Base-by-base conservation (phyloP, 2,329 filamentous ascomycete species). In the Penicillium hordei region DNA sequence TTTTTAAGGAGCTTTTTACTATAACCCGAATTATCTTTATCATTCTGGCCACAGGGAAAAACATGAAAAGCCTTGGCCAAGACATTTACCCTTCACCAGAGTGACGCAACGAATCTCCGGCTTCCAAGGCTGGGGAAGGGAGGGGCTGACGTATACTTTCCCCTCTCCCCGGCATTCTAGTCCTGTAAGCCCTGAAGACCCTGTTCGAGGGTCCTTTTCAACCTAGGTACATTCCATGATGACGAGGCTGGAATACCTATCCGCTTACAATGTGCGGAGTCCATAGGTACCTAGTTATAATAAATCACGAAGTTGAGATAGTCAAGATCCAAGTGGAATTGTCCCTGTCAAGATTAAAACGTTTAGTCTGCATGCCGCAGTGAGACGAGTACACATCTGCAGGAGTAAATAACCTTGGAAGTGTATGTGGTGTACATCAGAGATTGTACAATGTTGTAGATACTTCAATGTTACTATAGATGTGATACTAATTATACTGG, bases 131-230 rank as follows among this genome's bases (percentile, higher is more conserved):
- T 40, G 50, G 21, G 25, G 23, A 31, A 25, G 48, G 48, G 33
- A 39, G 34, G 25, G 39, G 50, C 39, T 52, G 50, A 52, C 50
- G 50, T 52, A 52, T 52, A 27, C 49, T 44, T 12, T n/a, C 49
- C 40, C 29, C 50, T 52, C 42, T 29, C 42, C 38, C 38, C 29
- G 5, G 39, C 29, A n/a, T n/a, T 34, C 19, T 52, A 45, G 48
- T 42, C 48, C 25, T 50, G 34, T 50, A 17, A 33, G 31, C 31
- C 12, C 31, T 33, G 31, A 13, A 33, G 12, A 12, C 29, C 29
- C 29, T 31, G 29, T 31, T 31, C 33, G 23, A 50, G 48, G 25
- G 34, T 33, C 23, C 15, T 27, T 43, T 25, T 43, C 23, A 13
- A 33, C 15, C 15, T 23, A 40, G 5, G 10, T 42, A 12, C 42